Evolutionary conservation across 139 green algal genomes (phyloP).

Genomic region (Monoraphidium neglectum): DNA sequence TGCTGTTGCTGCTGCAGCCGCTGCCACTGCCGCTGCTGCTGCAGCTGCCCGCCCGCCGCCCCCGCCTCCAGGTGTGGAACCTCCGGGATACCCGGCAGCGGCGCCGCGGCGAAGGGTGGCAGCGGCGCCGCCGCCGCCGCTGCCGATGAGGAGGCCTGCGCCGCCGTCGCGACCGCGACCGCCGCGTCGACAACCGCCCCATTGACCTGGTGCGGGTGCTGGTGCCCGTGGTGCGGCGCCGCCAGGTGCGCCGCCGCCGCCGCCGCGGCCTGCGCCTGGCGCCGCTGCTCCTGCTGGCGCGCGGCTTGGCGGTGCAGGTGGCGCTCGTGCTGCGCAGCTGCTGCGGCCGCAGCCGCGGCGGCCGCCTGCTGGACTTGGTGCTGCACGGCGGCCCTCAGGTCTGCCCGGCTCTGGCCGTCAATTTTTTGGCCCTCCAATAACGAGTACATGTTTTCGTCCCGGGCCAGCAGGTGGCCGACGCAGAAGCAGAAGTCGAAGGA

Average conservation of each 20-base stretch:
- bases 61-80: background rate
- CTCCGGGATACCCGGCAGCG: background rate
- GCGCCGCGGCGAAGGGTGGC: too few species aligned
- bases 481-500: conserved; percentile 83
- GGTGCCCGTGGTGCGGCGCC: conserved; percentile 12
- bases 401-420: conserved; percentile 33
- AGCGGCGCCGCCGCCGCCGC: background rate
- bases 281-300: conserved; percentile 3
- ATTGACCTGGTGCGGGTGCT: background rate
- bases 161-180: background rate
- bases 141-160: background rate
- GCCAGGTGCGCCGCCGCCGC: background rate
- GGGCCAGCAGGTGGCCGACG: conserved; percentile 90
- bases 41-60: background rate
- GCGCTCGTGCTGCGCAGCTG: background rate
- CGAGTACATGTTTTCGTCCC: conserved; percentile 95
- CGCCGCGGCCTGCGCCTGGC: conserved; percentile 1
- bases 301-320: conserved; percentile 10
- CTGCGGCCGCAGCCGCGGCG: background rate
- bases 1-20: background rate
- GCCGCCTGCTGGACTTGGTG: background rate
- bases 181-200: background rate
- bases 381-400: conserved; percentile 16
- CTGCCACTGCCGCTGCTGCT: background rate
- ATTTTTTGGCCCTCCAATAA: conserved; percentile 80